These are phyloP conservation scores for Dorcoceras hygrometricum DNA, from an alignment of 257 asterid species.

Conservation along the genomic window DNA sequence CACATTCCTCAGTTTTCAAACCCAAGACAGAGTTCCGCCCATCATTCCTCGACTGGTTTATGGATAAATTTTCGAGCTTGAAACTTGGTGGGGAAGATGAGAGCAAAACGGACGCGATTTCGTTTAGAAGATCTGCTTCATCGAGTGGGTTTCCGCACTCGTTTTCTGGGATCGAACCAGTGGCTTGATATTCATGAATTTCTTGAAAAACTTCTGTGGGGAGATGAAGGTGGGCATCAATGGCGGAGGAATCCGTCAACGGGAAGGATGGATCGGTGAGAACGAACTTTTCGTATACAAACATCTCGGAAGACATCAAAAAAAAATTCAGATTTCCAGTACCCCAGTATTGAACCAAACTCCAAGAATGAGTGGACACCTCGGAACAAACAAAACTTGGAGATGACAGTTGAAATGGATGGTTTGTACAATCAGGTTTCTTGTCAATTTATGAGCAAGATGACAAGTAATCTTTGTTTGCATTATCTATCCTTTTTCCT, in stretches of 20 bases:
- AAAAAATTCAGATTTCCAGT: neutral
- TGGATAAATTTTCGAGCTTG: conserved; percentile 51
- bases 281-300: conserved; percentile 45
- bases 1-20: conserved; percentile 58
- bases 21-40: conserved; percentile 32
- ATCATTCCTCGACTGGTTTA: conserved; percentile 31
- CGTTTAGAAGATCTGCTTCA: conserved; percentile 31
- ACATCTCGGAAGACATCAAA: conserved; percentile 70
- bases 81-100: conserved; percentile 69
- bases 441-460: conserved; percentile 40
- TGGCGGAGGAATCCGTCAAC: conserved; percentile 34
- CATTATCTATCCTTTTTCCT: conserved; percentile 9
- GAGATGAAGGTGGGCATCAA: conserved; percentile 20
- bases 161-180: conserved; percentile 24
- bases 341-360: neutral
- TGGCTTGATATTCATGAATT: conserved; percentile 23
- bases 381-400: conserved; percentile 14
- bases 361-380: neutral
- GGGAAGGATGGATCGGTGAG: conserved; percentile 59
- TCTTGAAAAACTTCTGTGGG: conserved; percentile 33
- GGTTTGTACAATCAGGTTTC: conserved; percentile 29
- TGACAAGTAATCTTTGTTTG: conserved; percentile 48
- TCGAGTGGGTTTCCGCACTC: conserved; percentile 8
- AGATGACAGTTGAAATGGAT: conserved; percentile 24
- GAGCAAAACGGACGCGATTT: conserved; percentile 38